These are phyloP conservation scores for Erodium texanum DNA, from an alignment of 441 rosid species.

Conservation along the genomic window DNA sequence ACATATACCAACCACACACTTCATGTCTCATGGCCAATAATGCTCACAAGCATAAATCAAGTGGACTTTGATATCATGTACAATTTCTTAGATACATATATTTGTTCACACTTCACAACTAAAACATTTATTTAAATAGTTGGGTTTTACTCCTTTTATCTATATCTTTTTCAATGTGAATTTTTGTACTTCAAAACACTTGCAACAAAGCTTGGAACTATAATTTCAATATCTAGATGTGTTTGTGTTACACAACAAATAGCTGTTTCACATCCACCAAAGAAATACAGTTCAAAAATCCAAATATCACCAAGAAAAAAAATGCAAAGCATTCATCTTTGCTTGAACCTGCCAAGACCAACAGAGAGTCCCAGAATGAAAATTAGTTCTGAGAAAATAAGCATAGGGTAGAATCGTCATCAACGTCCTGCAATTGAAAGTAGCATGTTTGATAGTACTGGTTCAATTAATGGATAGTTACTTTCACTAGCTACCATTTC, in stretches of 20 bases:
- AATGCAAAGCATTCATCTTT: conserved; percentile 20
- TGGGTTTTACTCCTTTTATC: too few relatives aligned
- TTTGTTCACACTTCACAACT: too few relatives aligned
- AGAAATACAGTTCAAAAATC: conserved; percentile 9
- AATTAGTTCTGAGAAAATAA: not conserved
- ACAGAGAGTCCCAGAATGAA: conserved; percentile 3
- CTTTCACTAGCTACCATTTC: not conserved
- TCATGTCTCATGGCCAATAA: too few relatives aligned
- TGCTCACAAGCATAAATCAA: too few relatives aligned
- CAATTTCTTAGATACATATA: too few relatives aligned
- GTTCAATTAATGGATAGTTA: not conserved
- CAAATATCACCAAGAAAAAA: not conserved
- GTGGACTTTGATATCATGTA: too few relatives aligned
- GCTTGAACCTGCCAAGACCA: conserved; percentile 28
- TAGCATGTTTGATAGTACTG: not conserved
- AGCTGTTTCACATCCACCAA: not conserved
- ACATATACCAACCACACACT: too few relatives aligned
- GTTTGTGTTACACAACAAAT: not conserved
- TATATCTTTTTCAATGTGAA: too few relatives aligned
- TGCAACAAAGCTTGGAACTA: not conserved
- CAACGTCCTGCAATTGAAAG: not conserved
- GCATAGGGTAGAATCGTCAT: not conserved
- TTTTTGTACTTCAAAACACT: too few relatives aligned
- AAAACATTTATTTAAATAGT: too few relatives aligned
- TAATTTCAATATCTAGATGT: not conserved